phyloP scores from a whole-genome alignment of 495 filamentous ascomycete genomes.

The Penicillium paxilli region DNA sequence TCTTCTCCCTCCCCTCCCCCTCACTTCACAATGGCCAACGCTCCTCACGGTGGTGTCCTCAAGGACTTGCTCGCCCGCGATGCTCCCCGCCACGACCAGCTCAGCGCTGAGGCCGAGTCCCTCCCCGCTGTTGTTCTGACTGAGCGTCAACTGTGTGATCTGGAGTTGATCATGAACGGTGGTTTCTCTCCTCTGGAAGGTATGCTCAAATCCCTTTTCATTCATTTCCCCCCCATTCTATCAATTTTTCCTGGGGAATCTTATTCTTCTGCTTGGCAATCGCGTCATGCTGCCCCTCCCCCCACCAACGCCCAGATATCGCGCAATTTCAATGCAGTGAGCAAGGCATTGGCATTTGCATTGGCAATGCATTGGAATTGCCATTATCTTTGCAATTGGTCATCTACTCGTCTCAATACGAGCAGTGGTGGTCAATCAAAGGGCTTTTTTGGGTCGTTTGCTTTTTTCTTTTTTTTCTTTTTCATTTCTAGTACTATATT shows the following conservation, averaged over 20 bases:
- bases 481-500: not conserved
- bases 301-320: not conserved
- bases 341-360: not conserved
- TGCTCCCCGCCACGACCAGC: constrained; percentile 70
- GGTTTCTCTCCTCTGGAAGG: constrained; percentile 97
- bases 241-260: not conserved
- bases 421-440: too few species aligned
- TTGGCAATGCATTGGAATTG: not conserved
- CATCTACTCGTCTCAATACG: too few species aligned
- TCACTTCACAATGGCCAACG: constrained; percentile 61
- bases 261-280: not conserved
- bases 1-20: constrained; percentile 1
- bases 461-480: not conserved
- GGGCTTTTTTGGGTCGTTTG: not conserved
- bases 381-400: not conserved
- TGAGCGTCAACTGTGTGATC: constrained; percentile 95
- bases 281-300: not conserved
- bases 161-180: constrained; percentile 93
- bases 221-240: not conserved
- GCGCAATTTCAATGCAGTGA: not conserved
- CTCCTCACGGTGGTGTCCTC: constrained; percentile 93
- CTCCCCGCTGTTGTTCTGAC: constrained; percentile 82
- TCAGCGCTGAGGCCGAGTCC: constrained; percentile 79
- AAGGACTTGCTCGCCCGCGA: constrained; percentile 97
- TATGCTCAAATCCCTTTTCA: constrained; percentile 42